Conservation (phyloP, 2,329 filamentous ascomycete genomes). For the Aspergillus neoniger region DNA sequence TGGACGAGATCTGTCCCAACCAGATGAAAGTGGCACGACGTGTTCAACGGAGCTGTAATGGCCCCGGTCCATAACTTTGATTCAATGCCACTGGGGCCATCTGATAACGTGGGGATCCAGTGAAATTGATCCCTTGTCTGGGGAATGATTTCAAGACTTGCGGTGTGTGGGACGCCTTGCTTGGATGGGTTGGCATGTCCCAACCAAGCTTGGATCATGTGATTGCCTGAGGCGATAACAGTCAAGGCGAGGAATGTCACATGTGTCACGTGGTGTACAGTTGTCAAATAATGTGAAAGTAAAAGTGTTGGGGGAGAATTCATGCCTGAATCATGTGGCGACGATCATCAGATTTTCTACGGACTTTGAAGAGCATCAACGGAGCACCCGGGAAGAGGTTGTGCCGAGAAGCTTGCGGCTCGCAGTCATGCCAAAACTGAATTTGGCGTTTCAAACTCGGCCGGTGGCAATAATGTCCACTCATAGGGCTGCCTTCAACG, state of each 20-base stretch:
- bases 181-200: not conserved
- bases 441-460: not conserved
- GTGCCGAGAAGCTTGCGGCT: not conserved
- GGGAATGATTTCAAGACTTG: not conserved
- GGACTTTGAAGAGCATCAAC: not conserved
- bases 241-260: not conserved
- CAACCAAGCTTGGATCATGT: not conserved
- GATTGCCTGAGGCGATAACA: not conserved
- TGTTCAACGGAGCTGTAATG: not conserved
- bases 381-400: not conserved
- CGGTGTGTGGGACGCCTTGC: not conserved
- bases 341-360: not conserved
- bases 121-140: not conserved
- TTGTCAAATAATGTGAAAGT: not conserved
- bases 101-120: slow-evolving; percentile 1
- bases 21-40: not conserved
- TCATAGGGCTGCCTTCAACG: not conserved
- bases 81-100: not conserved
- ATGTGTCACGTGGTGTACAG: not conserved
- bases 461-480: not conserved
- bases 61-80: not conserved
- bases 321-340: slow-evolving; percentile 6
- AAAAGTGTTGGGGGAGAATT: not conserved
- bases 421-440: not conserved
- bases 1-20: not conserved